phyloP scores from a whole-genome alignment of 2,329 filamentous ascomycete genomes.

The Leptographium radiaticola region DNA sequence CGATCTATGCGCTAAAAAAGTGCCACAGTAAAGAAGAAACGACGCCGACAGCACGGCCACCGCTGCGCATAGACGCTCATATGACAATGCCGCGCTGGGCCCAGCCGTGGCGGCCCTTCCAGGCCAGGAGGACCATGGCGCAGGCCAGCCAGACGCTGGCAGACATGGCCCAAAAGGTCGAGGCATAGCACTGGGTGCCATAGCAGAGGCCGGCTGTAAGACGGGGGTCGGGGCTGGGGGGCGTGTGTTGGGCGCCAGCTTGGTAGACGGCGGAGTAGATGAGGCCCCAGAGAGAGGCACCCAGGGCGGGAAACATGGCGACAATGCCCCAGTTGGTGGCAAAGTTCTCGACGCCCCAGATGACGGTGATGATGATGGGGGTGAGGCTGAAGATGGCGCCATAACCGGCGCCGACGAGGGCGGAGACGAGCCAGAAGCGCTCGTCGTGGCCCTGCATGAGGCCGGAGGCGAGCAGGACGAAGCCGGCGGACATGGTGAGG shows the following conservation, averaged over 20 bases:
- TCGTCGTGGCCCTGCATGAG: constrained; percentile 58
- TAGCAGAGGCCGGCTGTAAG: constrained; percentile 53
- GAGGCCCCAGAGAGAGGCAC: constrained; percentile 79
- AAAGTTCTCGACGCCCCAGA: constrained; percentile 98
- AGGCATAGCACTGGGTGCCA: constrained; percentile 67
- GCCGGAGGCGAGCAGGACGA: constrained; percentile 67
- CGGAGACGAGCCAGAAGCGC: constrained; percentile 76
- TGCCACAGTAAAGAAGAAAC: neutral
- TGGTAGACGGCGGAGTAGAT: constrained; percentile 80
- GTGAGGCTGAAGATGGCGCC: constrained; percentile 82
- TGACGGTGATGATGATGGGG: constrained; percentile 87
- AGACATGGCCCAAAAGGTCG: constrained; percentile 78
- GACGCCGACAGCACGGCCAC: no score
- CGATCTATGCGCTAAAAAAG: neutral
- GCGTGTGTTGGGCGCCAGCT: constrained; percentile 16
- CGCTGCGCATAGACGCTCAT: no score
- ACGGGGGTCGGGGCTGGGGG: neutral
- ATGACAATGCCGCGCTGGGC: constrained; percentile 59
- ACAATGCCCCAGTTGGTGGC: constrained; percentile 97
- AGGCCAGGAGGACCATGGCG: constrained; percentile 60
- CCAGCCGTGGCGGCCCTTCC: constrained; percentile 71
- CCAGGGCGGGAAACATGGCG: constrained; percentile 77
- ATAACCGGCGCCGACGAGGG: constrained; percentile 79
- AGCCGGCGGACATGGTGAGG: constrained; percentile 59
- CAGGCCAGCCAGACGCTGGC: constrained; percentile 68